Evolutionary conservation across 768 basidiomycete genomes (phyloP).

Genomic region (Auricularia auricula-judae): DNA sequence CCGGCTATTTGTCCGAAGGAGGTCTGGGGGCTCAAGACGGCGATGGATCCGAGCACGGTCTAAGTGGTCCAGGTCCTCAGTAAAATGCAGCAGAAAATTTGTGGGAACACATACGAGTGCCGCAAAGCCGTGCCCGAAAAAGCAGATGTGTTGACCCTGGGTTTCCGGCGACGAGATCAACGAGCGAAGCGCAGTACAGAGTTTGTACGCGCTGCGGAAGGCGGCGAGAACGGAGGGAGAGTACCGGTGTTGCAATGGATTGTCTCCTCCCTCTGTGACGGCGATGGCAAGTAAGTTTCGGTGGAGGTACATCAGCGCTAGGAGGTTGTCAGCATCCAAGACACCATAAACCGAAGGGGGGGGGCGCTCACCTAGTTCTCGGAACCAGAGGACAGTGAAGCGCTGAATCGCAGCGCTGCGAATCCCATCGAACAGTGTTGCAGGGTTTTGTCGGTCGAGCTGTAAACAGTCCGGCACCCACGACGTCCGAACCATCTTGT

Average conservation of each 20-base stretch:
- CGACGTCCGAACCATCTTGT: background rate
- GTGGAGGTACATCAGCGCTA: background rate
- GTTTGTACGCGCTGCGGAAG: background rate
- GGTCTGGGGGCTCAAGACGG: background rate
- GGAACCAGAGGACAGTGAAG: background rate
- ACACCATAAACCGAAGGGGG: too few relatives aligned
- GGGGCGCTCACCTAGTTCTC: background rate
- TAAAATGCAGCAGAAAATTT: background rate
- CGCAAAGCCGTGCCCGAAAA: background rate
- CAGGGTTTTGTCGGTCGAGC: background rate
- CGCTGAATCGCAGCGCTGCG: background rate
- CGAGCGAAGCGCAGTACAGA: background rate
- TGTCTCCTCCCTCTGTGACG: background rate
- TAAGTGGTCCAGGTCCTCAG: background rate
- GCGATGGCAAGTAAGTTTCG: background rate
- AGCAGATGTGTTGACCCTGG: background rate
- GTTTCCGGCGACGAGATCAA: background rate
- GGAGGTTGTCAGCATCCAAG: too few relatives aligned
- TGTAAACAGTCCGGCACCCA: background rate
- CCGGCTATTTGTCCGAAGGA: background rate
- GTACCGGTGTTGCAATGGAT: background rate
- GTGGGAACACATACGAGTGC: background rate
- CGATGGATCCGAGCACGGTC: background rate
- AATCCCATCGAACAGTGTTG: background rate
- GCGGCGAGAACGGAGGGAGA: background rate